A percentile compares a stretch with the other conserved stretches of the same genome.
Evolutionary conservation across 805 yeast species (phyloP).

Genomic region (Suhomyces xylopsoci): DNA sequence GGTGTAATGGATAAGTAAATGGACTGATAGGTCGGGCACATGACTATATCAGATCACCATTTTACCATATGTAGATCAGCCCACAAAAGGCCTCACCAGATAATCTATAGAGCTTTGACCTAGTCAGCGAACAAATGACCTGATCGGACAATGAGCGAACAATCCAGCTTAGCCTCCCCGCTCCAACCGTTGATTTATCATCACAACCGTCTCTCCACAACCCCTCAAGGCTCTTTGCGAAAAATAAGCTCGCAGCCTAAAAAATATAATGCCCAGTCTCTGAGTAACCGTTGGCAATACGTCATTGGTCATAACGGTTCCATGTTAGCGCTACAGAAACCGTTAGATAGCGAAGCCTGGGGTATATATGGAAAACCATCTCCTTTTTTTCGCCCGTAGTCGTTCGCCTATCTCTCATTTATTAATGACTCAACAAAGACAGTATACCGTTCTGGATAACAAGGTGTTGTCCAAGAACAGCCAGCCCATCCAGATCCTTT

Average conservation of each 20-base stretch:
- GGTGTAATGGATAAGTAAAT: too few species aligned
- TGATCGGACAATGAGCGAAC: neutral
- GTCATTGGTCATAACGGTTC: neutral
- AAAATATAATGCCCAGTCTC: neutral
- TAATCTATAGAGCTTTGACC: too few species aligned
- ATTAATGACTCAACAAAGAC: neutral
- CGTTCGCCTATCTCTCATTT: neutral
- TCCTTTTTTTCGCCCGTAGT: neutral
- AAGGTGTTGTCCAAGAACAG: neutral
- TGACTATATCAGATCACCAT: too few species aligned
- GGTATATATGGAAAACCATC: neutral
- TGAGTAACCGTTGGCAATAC: neutral
- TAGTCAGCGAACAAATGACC: neutral
- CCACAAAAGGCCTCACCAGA: too few species aligned
- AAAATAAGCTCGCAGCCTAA: neutral
- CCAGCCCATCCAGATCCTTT: neutral
- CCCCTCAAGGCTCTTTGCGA: neutral
- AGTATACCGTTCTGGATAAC: constrained; percentile 1
- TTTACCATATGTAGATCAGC: too few species aligned
- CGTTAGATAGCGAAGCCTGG: neutral
- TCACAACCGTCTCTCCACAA: neutral
- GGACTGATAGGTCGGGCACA: too few species aligned
- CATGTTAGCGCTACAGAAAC: neutral
- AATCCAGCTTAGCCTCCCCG: neutral
- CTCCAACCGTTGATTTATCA: neutral